Conservation (phyloP, 78 protist genomes). For the Creolimax fragrantissima region DNA sequence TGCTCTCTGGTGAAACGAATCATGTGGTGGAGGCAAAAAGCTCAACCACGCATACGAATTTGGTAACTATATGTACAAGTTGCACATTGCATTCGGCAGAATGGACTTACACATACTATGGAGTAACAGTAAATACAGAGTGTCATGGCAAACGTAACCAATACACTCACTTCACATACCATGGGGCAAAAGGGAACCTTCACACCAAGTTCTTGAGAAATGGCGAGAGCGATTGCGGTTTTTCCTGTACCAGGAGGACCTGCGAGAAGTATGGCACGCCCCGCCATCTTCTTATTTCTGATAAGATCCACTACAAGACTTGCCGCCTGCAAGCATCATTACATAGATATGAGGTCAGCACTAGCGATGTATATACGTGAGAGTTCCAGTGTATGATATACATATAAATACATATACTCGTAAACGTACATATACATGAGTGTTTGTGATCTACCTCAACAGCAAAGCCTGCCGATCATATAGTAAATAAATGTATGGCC, state of each 20-base stretch:
- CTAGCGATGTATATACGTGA: not conserved
- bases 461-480: too few species aligned
- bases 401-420: not conserved
- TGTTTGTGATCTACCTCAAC: too few species aligned
- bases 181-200: constrained; percentile 39
- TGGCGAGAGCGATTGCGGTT: constrained; percentile 96
- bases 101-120: too few species aligned
- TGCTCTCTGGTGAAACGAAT: too few species aligned
- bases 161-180: too few species aligned
- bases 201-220: constrained; percentile 93
- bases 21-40: too few species aligned
- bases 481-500: too few species aligned
- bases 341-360: not conserved
- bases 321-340: constrained; percentile 67
- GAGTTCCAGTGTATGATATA: not conserved
- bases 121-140: too few species aligned
- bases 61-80: too few species aligned
- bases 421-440: not conserved
- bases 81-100: too few species aligned
- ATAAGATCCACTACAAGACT: constrained; percentile 96
- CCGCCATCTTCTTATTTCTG: constrained; percentile 96
- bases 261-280: constrained; percentile 95
- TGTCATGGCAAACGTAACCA: too few species aligned
- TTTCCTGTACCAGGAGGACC: constrained; percentile 98
- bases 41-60: too few species aligned